phyloP scores from a whole-genome alignment of 2,329 filamentous ascomycete genomes.

The Arthroderma sp. region DNA sequence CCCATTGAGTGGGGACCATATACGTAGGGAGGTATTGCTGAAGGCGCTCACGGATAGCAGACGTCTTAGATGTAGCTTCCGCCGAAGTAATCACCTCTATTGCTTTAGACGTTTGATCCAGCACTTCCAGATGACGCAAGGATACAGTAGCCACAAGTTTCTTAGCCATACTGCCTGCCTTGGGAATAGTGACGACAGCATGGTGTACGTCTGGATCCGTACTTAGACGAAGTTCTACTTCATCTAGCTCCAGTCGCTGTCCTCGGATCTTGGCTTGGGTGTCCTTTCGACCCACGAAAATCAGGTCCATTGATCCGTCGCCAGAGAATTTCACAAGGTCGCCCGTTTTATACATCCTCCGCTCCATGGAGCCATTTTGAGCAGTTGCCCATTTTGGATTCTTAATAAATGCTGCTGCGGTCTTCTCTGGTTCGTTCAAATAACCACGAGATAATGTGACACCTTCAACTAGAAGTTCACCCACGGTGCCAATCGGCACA shows the following conservation, averaged over 20 bases:
- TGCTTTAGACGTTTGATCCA: background rate
- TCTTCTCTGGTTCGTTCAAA: slow-evolving; percentile 15
- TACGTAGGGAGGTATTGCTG: slow-evolving; percentile 13
- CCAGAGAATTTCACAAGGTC: slow-evolving; percentile 16
- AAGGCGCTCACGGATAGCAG: slow-evolving; percentile 8
- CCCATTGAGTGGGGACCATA: slow-evolving; percentile 16
- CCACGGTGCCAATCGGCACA: slow-evolving; percentile 26
- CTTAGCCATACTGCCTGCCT: slow-evolving; percentile 4
- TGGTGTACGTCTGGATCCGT: slow-evolving; percentile 5
- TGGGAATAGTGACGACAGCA: slow-evolving; percentile 6
- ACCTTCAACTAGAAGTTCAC: slow-evolving; percentile 31
- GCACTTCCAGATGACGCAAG: background rate
- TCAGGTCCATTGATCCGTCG: slow-evolving; percentile 14
- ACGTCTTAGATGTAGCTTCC: slow-evolving; percentile 1
- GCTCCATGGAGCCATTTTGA: background rate
- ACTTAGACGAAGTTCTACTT: slow-evolving; percentile 16
- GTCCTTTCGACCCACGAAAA: slow-evolving; percentile 17
- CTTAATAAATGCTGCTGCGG: slow-evolving; percentile 14
- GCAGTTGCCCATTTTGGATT: slow-evolving; percentile 12
- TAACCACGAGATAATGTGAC: slow-evolving; percentile 18
- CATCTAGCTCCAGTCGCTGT: slow-evolving; percentile 17
- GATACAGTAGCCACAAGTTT: slow-evolving; percentile 7
- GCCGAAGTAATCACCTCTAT: slow-evolving; percentile 5
- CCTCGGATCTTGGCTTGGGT: slow-evolving; percentile 19
- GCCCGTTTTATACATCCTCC: slow-evolving; percentile 16